Percentiles rank a stretch among this genome's conserved stretches.
phyloP scores from a whole-genome alignment of 2,329 filamentous ascomycete species.

The Acephala macrosclerotiorum region DNA sequence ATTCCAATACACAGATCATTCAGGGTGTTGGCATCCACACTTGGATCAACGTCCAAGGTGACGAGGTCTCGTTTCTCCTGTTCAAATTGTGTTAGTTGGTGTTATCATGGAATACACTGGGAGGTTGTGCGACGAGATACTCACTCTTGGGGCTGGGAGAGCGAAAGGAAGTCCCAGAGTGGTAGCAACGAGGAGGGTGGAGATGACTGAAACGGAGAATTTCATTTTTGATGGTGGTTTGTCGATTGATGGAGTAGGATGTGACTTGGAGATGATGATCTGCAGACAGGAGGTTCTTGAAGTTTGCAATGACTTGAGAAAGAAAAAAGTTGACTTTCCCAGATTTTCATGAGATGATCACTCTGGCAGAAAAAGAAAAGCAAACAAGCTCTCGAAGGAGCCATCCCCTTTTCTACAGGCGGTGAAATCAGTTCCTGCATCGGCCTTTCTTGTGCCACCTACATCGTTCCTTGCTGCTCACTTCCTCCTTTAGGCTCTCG shows the following conservation, averaged over 20 bases:
- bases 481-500: neutral
- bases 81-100: neutral
- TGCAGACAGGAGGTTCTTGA: neutral
- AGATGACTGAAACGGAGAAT: slow-evolving; percentile 4
- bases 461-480: neutral
- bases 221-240: neutral
- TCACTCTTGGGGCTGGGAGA: slow-evolving; percentile 7
- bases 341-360: neutral
- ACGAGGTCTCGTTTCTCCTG: slow-evolving; percentile 19
- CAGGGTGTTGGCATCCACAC: slow-evolving; percentile 14
- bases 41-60: slow-evolving; percentile 22
- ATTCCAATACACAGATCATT: slow-evolving; percentile 33
- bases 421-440: neutral
- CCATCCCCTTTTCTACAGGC: neutral
- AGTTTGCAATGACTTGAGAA: neutral
- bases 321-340: neutral
- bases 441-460: neutral
- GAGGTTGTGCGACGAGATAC: neutral
- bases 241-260: neutral
- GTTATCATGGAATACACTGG: too few relatives aligned
- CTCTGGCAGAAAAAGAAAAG: neutral
- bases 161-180: slow-evolving; percentile 10
- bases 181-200: slow-evolving; percentile 5
- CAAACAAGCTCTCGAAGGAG: neutral
- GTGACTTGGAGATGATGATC: neutral